Conservation (phyloP, 768 basidiomycete genomes). For the Megacollybia marginata region DNA sequence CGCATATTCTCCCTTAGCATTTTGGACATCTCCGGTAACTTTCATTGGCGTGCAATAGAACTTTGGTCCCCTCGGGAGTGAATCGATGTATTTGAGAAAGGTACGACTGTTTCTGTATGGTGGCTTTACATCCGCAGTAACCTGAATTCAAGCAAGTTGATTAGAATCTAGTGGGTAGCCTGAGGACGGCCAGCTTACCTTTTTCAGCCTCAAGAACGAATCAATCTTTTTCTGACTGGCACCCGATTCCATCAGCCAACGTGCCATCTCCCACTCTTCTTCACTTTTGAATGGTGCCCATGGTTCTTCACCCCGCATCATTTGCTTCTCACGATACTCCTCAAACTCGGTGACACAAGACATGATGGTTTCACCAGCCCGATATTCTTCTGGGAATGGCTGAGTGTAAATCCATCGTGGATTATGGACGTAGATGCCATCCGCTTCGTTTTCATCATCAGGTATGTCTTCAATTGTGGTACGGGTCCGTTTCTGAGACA, state of each 20-base stretch:
- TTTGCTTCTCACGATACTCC: slow-evolving; percentile 2
- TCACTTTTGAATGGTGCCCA: slow-evolving; percentile 21
- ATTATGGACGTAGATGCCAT: too few relatives aligned
- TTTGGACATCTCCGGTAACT: not conserved
- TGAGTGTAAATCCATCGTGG: not conserved
- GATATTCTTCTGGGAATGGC: slow-evolving; percentile 5
- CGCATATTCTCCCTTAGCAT: not conserved
- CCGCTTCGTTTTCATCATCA: slow-evolving; percentile 6
- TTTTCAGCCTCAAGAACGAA: slow-evolving; percentile 21
- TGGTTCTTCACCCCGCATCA: not conserved
- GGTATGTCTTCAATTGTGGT: slow-evolving; percentile 8
- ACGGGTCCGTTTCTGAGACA: not conserved
- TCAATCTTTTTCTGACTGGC: slow-evolving; percentile 24
- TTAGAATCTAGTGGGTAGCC: too few relatives aligned
- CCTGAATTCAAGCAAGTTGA: too few relatives aligned
- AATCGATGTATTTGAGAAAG: slow-evolving; percentile 18
- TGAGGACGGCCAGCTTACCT: too few relatives aligned
- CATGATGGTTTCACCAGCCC: not conserved
- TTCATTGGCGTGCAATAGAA: slow-evolving; percentile 16
- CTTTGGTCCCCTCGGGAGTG: slow-evolving; percentile 12
- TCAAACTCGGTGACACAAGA: slow-evolving; percentile 11
- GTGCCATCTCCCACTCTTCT: slow-evolving; percentile 26
- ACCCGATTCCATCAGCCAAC: slow-evolving; percentile 20
- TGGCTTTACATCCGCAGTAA: slow-evolving; percentile 5
- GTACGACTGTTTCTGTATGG: slow-evolving; percentile 18